phyloP scores from a whole-genome alignment of 495 filamentous ascomycete species.

The Podospora pseudocomata region DNA sequence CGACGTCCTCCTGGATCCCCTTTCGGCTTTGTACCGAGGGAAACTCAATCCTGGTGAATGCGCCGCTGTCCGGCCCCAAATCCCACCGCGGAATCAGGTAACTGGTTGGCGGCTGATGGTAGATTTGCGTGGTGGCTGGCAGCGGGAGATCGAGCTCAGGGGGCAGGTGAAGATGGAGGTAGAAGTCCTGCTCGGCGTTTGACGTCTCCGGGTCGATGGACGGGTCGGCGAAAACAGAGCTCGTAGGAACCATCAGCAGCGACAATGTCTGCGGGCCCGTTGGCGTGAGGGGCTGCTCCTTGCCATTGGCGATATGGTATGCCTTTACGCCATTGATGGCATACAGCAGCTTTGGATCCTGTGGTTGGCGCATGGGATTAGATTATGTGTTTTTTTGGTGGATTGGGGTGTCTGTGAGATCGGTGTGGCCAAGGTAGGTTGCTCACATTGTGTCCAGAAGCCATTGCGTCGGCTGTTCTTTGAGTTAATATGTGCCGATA shows the following conservation, averaged over 20 bases:
- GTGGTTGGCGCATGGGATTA: constrained; percentile 14
- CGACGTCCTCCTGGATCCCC: constrained; percentile 83
- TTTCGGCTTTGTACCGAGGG: constrained; percentile 64
- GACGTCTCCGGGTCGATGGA: constrained; percentile 49
- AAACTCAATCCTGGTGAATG: constrained; percentile 89
- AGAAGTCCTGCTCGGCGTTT: constrained; percentile 83
- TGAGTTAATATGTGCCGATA: neutral
- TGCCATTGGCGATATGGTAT: constrained; percentile 83
- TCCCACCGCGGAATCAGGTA: constrained; percentile 95
- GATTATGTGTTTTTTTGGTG: neutral
- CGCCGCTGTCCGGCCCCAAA: constrained; percentile 76
- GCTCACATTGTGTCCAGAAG: constrained; percentile 50
- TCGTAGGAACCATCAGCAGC: constrained; percentile 88
- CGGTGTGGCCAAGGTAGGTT: neutral
- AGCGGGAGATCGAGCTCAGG: constrained; percentile 90
- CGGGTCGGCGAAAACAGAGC: constrained; percentile 63
- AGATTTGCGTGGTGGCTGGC: constrained; percentile 91
- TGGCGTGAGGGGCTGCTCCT: constrained; percentile 74
- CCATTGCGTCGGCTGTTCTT: constrained; percentile 32
- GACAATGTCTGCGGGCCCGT: constrained; percentile 86
- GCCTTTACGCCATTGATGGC: constrained; percentile 79
- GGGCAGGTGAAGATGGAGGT: constrained; percentile 86
- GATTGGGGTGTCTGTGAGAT: neutral
- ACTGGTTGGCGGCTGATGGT: constrained; percentile 81
- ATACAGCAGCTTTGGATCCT: constrained; percentile 79